Percentiles rank a stretch among this genome's conserved stretches.
Evolutionary conservation across 768 basidiomycete species (phyloP).

Genomic region (Trametopsis cervina): DNA sequence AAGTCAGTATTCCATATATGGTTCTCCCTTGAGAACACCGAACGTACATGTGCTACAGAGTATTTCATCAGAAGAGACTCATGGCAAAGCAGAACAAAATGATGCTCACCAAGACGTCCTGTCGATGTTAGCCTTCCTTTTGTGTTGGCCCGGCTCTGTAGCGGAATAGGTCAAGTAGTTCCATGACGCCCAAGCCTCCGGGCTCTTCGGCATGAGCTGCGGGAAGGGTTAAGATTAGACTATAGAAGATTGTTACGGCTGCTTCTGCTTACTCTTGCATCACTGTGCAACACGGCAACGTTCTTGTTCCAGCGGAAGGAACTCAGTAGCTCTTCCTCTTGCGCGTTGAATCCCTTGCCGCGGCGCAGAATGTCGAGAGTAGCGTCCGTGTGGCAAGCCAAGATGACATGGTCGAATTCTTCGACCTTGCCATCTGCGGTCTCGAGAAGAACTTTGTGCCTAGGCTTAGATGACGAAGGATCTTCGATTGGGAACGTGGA

Average conservation of each 20-base stretch:
- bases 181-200: conserved; percentile 70
- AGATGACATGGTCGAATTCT: conserved; percentile 62
- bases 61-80: not conserved
- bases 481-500: conserved; percentile 20
- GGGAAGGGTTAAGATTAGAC: not conserved
- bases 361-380: conserved; percentile 42
- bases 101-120: conserved; percentile 23
- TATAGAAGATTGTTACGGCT: not conserved
- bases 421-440: conserved; percentile 39
- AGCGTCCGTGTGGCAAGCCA: conserved; percentile 69
- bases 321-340: conserved; percentile 50
- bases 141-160: conserved; percentile 25
- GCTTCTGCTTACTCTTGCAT: conserved; percentile 39
- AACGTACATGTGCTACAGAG: not conserved
- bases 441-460: conserved; percentile 32
- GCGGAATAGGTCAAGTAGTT: conserved; percentile 59
- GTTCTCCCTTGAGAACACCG: not conserved
- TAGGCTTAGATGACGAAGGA: not conserved
- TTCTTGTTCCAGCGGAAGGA: conserved; percentile 64
- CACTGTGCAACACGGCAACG: conserved; percentile 60
- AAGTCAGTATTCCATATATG: not conserved
- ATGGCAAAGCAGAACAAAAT: not conserved
- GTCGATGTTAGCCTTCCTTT: conserved; percentile 42
- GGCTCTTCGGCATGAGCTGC: conserved; percentile 61
- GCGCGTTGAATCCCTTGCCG: conserved; percentile 41